Evolutionary conservation across 2,329 filamentous ascomycete species (phyloP), one percentile per base, ranked within the genome.

Genomic region (Fusarium pseudonygamai): DNA sequence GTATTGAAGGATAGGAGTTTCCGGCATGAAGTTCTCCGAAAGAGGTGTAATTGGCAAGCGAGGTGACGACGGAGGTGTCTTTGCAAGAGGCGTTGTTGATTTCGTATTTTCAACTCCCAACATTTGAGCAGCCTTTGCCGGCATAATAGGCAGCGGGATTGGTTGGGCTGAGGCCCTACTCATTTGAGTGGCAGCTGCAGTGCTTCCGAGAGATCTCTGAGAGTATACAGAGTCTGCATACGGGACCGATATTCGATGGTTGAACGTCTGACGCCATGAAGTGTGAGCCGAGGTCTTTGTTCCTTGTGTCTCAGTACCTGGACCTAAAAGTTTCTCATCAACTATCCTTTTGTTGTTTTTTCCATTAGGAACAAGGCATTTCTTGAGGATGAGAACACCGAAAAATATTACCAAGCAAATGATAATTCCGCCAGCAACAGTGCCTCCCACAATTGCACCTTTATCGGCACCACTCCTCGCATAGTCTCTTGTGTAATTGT

Each of bases 391-490:
- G 30, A 64, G 60, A 20, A 70, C 65, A 28, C 59, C 58, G n/a
- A 78, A 34, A 47, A 77, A 77, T 20, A 77, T 32, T 15, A 57
- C 57, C 13, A 71, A 40, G 12, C 64, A 62, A 14, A 78, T 56
- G 16, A 76, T 32, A 22, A 77, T 60, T 12, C 70, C 74, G 18
- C 53, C 62, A 20, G 64, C 69, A 30, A 78, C 37, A 5, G 69
- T 72, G 5, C 75, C 75, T 8, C 75, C 75, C 20, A 77, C 57
- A 20, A 78, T 64, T 39, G 67, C 70, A 28, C 65, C 70, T 32
- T 60, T 72, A 14, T 65, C 28, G n/a, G 63, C 30, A 13, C 56
- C 49, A 18, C 42, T 62, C 26, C 20, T 46, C 14, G 42, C n/a
- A 15, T 49, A n/a, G 7, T 59, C 45, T 9, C 67, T 47, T 15